phyloP scores from a whole-genome alignment of 176 grass and related monocot genomes.

The Carex parvula region DNA sequence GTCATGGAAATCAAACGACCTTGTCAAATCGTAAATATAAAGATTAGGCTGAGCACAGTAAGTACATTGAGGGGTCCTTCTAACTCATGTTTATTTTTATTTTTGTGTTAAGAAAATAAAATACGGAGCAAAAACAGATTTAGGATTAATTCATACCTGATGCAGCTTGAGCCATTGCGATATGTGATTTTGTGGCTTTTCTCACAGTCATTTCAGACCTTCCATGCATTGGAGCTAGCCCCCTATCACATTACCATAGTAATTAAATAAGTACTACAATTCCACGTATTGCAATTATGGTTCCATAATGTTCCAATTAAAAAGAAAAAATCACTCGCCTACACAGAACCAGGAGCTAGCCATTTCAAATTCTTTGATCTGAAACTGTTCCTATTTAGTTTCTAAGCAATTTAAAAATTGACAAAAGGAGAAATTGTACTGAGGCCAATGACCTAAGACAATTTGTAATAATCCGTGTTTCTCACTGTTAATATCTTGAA shows the following conservation, averaged over 20 bases:
- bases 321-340: not conserved
- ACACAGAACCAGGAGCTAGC: not conserved
- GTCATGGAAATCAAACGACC: not conserved
- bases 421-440: too few relatives aligned
- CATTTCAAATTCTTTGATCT: too few relatives aligned
- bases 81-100: too few relatives aligned
- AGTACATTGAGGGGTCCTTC: too few relatives aligned
- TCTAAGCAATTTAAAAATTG: not conserved
- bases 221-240: not conserved
- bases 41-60: too few relatives aligned
- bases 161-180: constrained; percentile 4
- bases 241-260: not conserved
- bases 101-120: too few relatives aligned
- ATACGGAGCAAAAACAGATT: too few relatives aligned
- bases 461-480: not conserved
- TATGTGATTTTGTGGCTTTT: not conserved
- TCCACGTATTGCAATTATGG: not conserved
- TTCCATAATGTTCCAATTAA: not conserved
- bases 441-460: not conserved
- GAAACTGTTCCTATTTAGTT: too few relatives aligned
- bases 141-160: not conserved
- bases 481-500: not conserved
- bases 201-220: not conserved
- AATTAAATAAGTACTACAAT: not conserved
- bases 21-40: not conserved